Conservation (phyloP, 1,139 yeast genomes). For the Spathaspora sp. region DNA sequence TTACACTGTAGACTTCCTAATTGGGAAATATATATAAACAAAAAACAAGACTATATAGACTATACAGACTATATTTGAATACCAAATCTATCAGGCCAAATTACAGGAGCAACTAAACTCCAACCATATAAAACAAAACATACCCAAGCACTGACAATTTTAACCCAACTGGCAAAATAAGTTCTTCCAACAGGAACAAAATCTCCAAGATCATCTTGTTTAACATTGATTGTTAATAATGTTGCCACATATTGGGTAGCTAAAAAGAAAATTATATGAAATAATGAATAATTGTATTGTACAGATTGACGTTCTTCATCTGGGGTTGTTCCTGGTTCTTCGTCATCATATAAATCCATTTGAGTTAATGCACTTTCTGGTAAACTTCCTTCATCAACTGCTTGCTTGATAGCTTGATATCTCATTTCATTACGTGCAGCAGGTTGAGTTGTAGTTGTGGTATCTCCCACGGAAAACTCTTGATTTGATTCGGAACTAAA, state of each 20-base stretch:
- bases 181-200: conserved; percentile 98
- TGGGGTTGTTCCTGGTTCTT: conserved; percentile 23
- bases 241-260: conserved; percentile 99
- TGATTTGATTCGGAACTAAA: conserved; percentile 32
- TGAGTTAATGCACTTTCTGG: conserved; percentile 90
- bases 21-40: conserved; percentile 15
- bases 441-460: conserved; percentile 48
- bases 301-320: conserved; percentile 71
- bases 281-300: conserved; percentile 82
- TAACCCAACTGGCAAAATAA: conserved; percentile 92
- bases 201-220: conserved; percentile 80
- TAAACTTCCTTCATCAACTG: conserved; percentile 90
- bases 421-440: conserved; percentile 71
- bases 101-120: conserved; percentile 87
- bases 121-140: conserved; percentile 85
- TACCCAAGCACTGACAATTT: conserved; percentile 88
- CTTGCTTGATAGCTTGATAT: conserved; percentile 85
- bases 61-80: conserved; percentile 22
- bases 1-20: conserved; percentile 21
- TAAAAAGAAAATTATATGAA: conserved; percentile 87
- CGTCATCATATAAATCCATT: conserved; percentile 56
- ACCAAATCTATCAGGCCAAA: conserved; percentile 85
- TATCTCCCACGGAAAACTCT: conserved; percentile 8
- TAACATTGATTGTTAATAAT: conserved; percentile 85
- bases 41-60: not conserved